Percentiles rank a stretch among this genome's conserved stretches.
Evolutionary conservation across 2,329 filamentous ascomycete genomes (phyloP).

Genomic region (Aspergillus pseudonomiae): DNA sequence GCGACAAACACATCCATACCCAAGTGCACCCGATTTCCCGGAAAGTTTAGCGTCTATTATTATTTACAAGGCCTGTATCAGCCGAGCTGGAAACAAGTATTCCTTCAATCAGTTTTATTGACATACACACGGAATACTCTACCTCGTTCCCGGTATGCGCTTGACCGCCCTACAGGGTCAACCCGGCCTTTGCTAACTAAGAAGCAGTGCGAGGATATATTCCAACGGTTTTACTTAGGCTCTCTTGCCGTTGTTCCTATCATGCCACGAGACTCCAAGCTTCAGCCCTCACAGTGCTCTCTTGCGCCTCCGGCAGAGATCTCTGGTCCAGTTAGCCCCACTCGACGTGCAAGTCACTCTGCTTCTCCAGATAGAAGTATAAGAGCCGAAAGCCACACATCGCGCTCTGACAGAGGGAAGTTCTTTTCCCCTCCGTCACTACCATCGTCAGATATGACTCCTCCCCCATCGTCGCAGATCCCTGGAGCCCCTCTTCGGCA

Average conservation of each 20-base stretch:
- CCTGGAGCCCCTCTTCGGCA: constrained; percentile 46
- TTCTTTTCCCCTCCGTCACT: constrained; percentile 48
- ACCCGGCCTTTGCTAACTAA: constrained; percentile 21
- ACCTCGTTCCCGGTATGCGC: constrained; percentile 31
- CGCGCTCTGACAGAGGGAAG: constrained; percentile 35
- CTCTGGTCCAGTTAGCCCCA: constrained; percentile 38
- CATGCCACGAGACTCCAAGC: constrained; percentile 38
- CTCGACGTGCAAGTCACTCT: constrained; percentile 35
- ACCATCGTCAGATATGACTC: constrained; percentile 60
- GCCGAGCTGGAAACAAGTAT: background rate
- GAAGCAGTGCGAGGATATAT: constrained; percentile 26
- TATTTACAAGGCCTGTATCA: background rate
- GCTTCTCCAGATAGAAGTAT: constrained; percentile 40
- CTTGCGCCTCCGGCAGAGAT: constrained; percentile 45
- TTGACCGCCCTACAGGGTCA: constrained; percentile 14
- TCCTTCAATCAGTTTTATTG: background rate
- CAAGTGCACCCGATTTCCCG: background rate
- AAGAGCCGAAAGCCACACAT: constrained; percentile 34
- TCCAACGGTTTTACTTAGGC: constrained; percentile 22
- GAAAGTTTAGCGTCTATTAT: background rate
- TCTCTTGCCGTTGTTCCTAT: constrained; percentile 13
- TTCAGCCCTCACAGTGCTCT: constrained; percentile 34
- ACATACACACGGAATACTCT: background rate
- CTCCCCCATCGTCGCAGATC: constrained; percentile 65
- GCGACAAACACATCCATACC: background rate